Evolutionary conservation across 768 basidiomycete species (phyloP).

Genomic region (Pulveroboletus sp.): DNA sequence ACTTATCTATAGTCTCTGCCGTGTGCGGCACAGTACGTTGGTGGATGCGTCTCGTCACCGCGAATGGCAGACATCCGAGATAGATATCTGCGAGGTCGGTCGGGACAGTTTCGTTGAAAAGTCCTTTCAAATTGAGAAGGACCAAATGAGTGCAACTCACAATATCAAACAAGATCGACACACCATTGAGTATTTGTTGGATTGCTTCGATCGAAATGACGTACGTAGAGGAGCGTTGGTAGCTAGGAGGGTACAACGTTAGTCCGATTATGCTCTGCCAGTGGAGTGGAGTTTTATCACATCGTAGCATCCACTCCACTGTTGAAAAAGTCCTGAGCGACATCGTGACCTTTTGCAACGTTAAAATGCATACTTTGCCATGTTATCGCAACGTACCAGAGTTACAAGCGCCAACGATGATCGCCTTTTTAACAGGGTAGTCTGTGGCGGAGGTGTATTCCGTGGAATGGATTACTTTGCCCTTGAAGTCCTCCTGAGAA

Average conservation of each 20-base stretch:
- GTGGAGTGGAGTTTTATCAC: constrained; percentile 1
- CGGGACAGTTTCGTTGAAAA: constrained; percentile 21
- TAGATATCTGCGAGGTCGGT: constrained; percentile 22
- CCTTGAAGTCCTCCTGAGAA: constrained; percentile 50
- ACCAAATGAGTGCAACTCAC: neutral
- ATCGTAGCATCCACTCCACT: constrained; percentile 31
- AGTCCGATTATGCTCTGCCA: neutral
- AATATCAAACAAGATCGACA: neutral
- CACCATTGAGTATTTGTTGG: constrained; percentile 10
- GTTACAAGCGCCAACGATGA: constrained; percentile 68
- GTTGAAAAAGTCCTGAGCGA: constrained; percentile 35
- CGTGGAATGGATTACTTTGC: constrained; percentile 51
- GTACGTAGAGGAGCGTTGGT: constrained; percentile 25
- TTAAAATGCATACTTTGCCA: constrained; percentile 4
- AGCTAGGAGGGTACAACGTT: constrained; percentile 8
- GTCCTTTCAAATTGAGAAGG: neutral
- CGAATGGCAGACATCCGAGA: constrained; percentile 14
- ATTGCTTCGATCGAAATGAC: constrained; percentile 15
- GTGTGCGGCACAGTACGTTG: constrained; percentile 16
- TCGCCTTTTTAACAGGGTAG: constrained; percentile 59
- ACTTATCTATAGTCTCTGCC: constrained; percentile 29
- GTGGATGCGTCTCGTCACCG: constrained; percentile 12
- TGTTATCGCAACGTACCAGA: constrained; percentile 40
- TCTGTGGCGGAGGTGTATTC: constrained; percentile 46
- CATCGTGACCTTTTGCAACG: constrained; percentile 31